Base-by-base conservation (phyloP, 2,329 filamentous ascomycete genomes). In the Sporothrix pallida region DNA sequence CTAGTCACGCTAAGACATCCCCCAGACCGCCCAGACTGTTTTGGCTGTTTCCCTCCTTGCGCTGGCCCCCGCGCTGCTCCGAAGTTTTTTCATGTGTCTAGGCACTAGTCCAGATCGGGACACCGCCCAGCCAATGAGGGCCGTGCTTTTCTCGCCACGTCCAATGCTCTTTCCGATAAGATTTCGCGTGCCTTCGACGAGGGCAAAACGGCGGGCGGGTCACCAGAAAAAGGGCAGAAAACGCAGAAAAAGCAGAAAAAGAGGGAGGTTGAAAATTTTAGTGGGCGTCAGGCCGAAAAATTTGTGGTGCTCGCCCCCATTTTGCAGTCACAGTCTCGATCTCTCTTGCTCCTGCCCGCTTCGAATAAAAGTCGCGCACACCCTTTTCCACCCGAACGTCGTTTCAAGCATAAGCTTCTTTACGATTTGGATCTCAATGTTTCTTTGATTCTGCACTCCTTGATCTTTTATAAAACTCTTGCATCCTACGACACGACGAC, bases 111-210 rank as follows among this genome's bases (percentile, higher is more conserved):
- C 63, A 3, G 2, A 70, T 70, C 5, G 3, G 60, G 72, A 23
- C 3, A 15, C 10, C 6, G 13, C 26, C 20, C 17, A 71, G 52
- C 74, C 74, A 76, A 76, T 72, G 13, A 67, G 10, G 62, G 37
- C n/a, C 20, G 62, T 54, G 70, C 65, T 71, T 72, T 68, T 72
- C 60, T 75, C 62, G 71, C 75, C 75, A 73, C 76, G 37, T 37
- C 71, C 58, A 67, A 20, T 17, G 60, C 46, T 31, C 67, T 56
- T 76, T 76, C 77, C 77, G 77, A 77, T 78, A 75, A 76, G 76
- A 78, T 77, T 78, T 78, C 77, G 77, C 74, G 73, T 73, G 56
- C 67, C 75, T 74, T 65, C 44, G 58, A 71, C 20, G 71, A 52
- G 26, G 68, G 65, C 54, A 42, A 67, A 44, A 63, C 50, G 58